These are phyloP conservation scores for Brettanomyces naardenensis DNA, from an alignment of 805 yeast genomes.

Conservation along the genomic window DNA sequence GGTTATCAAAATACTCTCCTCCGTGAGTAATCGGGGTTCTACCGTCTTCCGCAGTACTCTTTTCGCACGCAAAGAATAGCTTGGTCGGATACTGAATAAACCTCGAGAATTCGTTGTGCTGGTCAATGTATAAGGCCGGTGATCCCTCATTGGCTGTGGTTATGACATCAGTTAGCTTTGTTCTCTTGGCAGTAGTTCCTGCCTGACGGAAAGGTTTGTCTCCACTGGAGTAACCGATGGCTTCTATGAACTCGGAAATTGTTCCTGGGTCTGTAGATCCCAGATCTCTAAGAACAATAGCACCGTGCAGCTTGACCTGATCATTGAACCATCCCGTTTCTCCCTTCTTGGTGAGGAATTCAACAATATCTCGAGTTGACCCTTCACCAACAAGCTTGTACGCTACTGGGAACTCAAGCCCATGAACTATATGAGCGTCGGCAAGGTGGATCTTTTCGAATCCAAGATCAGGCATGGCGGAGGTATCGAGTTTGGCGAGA, in stretches of 20 bases:
- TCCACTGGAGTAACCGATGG: slow-evolving; percentile 19
- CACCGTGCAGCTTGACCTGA: slow-evolving; percentile 21
- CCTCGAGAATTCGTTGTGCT: slow-evolving; percentile 29
- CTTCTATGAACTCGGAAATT: slow-evolving; percentile 14
- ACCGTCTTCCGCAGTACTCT: slow-evolving; percentile 22
- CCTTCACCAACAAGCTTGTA: slow-evolving; percentile 3
- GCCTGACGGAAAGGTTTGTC: slow-evolving; percentile 21
- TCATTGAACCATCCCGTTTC: slow-evolving; percentile 18
- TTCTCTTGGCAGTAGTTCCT: slow-evolving; percentile 24
- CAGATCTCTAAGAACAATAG: slow-evolving; percentile 21
- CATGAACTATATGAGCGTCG: slow-evolving; percentile 4
- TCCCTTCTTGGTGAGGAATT: slow-evolving; percentile 13
- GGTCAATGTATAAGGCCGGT: slow-evolving; percentile 15
- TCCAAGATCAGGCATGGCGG: neutral
- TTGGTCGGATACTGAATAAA: slow-evolving; percentile 23
- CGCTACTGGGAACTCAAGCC: slow-evolving; percentile 16
- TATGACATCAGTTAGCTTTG: slow-evolving; percentile 17
- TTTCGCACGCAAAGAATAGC: slow-evolving; percentile 19
- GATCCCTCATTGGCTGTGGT: slow-evolving; percentile 29
- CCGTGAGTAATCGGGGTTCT: slow-evolving; percentile 29
- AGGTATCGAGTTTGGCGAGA: too few relatives aligned
- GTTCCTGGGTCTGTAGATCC: slow-evolving; percentile 17
- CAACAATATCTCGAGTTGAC: neutral
- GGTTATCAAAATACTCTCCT: slow-evolving; percentile 21
- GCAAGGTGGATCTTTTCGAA: neutral